Evolutionary conservation across 768 basidiomycete genomes (phyloP), one percentile per base, ranked within the genome.

Genomic region (Coprinopsis marcescibilis): DNA sequence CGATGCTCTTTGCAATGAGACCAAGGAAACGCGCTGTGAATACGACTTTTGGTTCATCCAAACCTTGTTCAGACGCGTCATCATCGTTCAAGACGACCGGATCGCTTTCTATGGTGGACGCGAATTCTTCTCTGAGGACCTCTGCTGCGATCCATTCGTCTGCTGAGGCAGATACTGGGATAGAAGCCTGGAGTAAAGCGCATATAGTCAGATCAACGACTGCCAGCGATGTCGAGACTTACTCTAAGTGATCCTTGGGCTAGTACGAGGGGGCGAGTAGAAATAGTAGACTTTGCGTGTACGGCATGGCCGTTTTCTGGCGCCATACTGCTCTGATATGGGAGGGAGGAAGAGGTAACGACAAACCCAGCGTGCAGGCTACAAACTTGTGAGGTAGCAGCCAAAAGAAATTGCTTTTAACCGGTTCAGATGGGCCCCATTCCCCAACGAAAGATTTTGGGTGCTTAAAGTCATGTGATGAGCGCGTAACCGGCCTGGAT

Each of bases 121-220:
- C n/a, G 27, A 95, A 97, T 50, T 93, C 89, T 59, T 96, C 92
- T 58, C 87, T 75, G 48, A 95, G 79, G 59, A 93, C 81, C 69
- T 95, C 92, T 43, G 93, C 92, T 45, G 82, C 78, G 60, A 92
- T 89, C 93, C 94, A 96, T 65, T 90, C 81, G 65, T 92, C 81
- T 54, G 72, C 53, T 30, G 71, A 68, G n/a, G 88, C 82, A 37
- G 90, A 83, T 49, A 96, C 87, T 37, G 89, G 91, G 64, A 97
- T 82, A 52, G 87, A 84, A 51, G 95, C 65, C 89, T 92, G 53
- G 12, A 35, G 43, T 52, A 46, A 44, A 54, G 39, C 48, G 32
- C 49, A 41, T 47, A 19, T 27, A 23, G 8, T 26, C 38, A 29
- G 26, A 23, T 25, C 25, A 30, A 34, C 34, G 14, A 8, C 38